Evolutionary conservation across 257 asterid genomes (phyloP).

Genomic region (Orobanche coerulescens): DNA sequence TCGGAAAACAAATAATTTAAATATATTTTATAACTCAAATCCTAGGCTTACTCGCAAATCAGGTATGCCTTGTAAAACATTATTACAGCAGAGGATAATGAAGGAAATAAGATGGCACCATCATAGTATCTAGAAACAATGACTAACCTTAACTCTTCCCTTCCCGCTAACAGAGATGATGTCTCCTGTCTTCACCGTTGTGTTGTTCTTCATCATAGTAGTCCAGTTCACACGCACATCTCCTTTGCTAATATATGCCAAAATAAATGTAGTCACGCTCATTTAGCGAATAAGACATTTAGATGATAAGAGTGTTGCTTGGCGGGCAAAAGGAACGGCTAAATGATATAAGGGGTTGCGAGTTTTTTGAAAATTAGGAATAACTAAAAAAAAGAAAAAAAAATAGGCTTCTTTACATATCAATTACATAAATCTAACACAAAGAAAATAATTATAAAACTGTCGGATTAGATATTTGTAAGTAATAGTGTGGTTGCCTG

Average conservation of each 20-base stretch:
- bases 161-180: slow-evolving; percentile 67
- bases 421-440: no score
- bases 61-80: neutral
- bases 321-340: neutral
- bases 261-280: slow-evolving; percentile 4
- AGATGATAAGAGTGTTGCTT: no score
- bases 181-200: slow-evolving; percentile 60
- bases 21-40: no score
- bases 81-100: neutral
- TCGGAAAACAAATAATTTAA: no score
- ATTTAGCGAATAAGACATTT: neutral
- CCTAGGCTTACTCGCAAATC: neutral
- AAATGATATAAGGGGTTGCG: no score
- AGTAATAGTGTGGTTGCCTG: no score
- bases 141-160: slow-evolving; percentile 71
- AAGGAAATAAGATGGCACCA: neutral
- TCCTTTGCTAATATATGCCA: slow-evolving; percentile 54
- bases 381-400: no score
- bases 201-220: slow-evolving; percentile 56
- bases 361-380: no score
- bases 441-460: no score
- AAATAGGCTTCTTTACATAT: no score
- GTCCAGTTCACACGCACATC: slow-evolving; percentile 90
- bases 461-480: no score
- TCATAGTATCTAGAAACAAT: neutral